Conservation (phyloP, 371 early-diverging fungal genomes). For the Mucor plumbeus region DNA sequence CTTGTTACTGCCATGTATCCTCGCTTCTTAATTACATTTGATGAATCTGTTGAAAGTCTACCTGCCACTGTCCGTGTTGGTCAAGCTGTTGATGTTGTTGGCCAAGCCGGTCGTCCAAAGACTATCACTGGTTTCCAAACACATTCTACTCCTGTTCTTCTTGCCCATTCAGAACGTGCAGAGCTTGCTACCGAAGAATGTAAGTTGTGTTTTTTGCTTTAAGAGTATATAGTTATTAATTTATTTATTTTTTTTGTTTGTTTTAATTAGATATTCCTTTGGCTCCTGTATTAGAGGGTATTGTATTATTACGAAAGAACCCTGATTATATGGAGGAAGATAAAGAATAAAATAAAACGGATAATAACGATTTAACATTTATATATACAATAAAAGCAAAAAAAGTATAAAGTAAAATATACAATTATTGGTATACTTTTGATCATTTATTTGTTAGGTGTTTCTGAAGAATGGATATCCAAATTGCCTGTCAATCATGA, state of each 20-base stretch:
- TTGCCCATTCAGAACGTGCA: constrained; percentile 96
- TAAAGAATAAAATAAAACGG: constrained; percentile 69
- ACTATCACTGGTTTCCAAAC: constrained; percentile 99
- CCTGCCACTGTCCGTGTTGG: constrained; percentile 96
- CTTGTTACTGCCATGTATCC: constrained; percentile 95
- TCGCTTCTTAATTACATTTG: constrained; percentile 95
- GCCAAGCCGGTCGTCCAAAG: constrained; percentile 98
- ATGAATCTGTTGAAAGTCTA: constrained; percentile 81
- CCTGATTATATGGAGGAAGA: constrained; percentile 83
- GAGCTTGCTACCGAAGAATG: constrained; percentile 98
- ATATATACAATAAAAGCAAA: constrained; percentile 16
- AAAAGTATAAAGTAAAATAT: background rate
- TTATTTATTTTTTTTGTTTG: background rate
- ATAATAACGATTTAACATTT: constrained; percentile 57
- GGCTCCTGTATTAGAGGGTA: constrained; percentile 89
- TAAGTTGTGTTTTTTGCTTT: constrained; percentile 36
- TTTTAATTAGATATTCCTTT: constrained; percentile 65
- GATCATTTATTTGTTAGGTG: too few relatives aligned
- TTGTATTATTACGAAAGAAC: constrained; percentile 95
- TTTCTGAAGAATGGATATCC: too few relatives aligned
- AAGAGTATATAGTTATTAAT: too few relatives aligned
- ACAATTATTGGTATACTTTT: background rate
- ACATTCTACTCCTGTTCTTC: constrained; percentile 96
- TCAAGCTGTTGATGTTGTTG: constrained; percentile 98
- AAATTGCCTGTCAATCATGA: too few relatives aligned